These are phyloP conservation scores for Chlamydomonas applanata DNA, from an alignment of 139 green algal genomes.

Conservation along the genomic window DNA sequence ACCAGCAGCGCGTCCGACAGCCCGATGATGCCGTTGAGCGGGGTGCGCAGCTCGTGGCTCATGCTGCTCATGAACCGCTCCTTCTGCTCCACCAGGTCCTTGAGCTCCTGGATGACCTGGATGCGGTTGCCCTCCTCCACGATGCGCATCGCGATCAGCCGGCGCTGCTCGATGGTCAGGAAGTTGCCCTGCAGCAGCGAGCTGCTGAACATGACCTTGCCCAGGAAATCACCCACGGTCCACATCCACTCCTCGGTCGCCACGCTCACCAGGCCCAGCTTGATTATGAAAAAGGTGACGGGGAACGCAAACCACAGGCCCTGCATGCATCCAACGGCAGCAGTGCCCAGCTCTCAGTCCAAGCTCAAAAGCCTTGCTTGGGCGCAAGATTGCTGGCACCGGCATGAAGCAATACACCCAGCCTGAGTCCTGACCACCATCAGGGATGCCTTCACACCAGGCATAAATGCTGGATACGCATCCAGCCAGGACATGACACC, in stretches of 20 bases:
- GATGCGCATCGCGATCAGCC: conserved; percentile 40
- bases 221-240: conserved; percentile 26
- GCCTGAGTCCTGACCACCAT: too few species aligned
- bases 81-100: conserved; percentile 62
- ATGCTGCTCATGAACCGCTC: conserved; percentile 57
- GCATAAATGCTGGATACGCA: too few species aligned
- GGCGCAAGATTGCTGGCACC: too few species aligned
- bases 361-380: too few species aligned
- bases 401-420: too few species aligned
- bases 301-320: conserved; percentile 44
- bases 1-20: conserved; percentile 27
- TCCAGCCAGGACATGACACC: too few species aligned
- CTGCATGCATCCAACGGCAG: too few species aligned
- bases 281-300: conserved; percentile 17
- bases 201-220: conserved; percentile 50
- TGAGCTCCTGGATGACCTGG: conserved; percentile 41
- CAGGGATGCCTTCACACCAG: too few species aligned
- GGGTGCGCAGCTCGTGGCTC: conserved; percentile 60
- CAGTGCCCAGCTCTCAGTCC: too few species aligned
- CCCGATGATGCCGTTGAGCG: conserved; percentile 66
- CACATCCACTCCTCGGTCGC: conserved; percentile 30
- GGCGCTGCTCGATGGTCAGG: conserved; percentile 49
- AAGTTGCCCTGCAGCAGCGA: conserved; percentile 40
- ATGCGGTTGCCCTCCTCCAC: conserved; percentile 43
- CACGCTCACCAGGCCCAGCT: conserved; percentile 15